Conservation (phyloP, 2,329 filamentous ascomycete genomes). For the Colletotrichum coccodes region DNA sequence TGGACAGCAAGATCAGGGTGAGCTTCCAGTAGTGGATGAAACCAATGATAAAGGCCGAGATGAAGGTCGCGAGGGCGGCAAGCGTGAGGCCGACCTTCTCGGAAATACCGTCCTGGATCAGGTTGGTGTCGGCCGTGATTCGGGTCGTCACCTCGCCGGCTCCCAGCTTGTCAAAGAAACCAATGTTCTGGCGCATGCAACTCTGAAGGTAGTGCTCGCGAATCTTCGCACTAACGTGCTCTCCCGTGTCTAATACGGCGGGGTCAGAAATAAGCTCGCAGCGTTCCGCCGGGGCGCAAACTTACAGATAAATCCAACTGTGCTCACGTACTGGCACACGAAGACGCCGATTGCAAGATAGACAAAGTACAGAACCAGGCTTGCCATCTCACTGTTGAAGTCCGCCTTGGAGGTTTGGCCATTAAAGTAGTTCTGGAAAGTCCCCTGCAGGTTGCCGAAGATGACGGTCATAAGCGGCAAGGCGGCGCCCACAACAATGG, state of each 20-base stretch:
- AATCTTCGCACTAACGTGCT: conserved; percentile 82
- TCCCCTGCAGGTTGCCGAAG: conserved; percentile 80
- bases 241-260: conserved; percentile 66
- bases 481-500: conserved; percentile 79
- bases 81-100: conserved; percentile 87
- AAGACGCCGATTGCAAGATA: conserved; percentile 88
- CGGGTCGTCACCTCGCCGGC: conserved; percentile 94
- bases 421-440: conserved; percentile 73
- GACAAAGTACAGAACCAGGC: conserved; percentile 82
- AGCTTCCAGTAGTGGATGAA: conserved; percentile 95
- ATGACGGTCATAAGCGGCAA: conserved; percentile 84
- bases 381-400: conserved; percentile 70
- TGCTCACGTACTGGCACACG: conserved; percentile 79
- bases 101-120: conserved; percentile 93
- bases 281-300: not conserved
- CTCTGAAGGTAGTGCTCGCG: conserved; percentile 85
- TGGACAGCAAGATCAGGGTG: conserved; percentile 86
- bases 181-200: conserved; percentile 89
- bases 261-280: conserved; percentile 1
- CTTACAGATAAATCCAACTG: conserved; percentile 84
- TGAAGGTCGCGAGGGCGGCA: conserved; percentile 81
- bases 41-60: conserved; percentile 89
- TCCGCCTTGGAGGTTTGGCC: conserved; percentile 55
- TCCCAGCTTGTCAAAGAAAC: conserved; percentile 91
- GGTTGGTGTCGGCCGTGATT: conserved; percentile 92